Evolutionary conservation across 208 protist species (phyloP), one percentile per base, ranked within the genome.

Genomic region (Naegleria fowleri): DNA sequence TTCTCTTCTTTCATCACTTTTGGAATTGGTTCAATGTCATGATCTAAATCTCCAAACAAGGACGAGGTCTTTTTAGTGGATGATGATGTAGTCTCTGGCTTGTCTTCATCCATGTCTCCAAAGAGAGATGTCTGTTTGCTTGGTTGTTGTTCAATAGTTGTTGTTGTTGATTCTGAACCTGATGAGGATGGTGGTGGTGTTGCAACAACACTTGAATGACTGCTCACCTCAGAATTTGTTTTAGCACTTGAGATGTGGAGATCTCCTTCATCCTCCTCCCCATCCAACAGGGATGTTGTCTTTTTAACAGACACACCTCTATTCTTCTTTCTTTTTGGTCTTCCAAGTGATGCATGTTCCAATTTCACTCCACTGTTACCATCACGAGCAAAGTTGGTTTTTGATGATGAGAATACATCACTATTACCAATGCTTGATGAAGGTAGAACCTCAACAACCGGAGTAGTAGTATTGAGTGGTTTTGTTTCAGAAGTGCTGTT

Each of bases 311-410:
- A 15, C 3, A 2, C 55, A 67, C 55, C 55, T 67, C 55, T 87
- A 33, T 51, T 87, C 41, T 87, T 87, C 29, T 11, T 36, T 87
- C 83, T 87, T 15, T 87, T 87, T 52, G 83, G 83, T 87, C 83
- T 40, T 51, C 83, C 83, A n/a, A 87, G 83, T 4, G 83, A 87
- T 0, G 33, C 40, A 36, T 87, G 83, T 67, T 67, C 55, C 19
- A 67, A 67, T 19, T 67, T 67, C 1, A 67, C 55, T 39, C 75
- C 75, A 83, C 75, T 83, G 13, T n/a, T 39, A 83, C 75, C 75
- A 83, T 83, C 75, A 83, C 75, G 75, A 36, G 75, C 75, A 83
- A 38, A 83, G 29, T 83, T 83, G 13, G 75, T 29, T 67, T 67
- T 67, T 29, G 55, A 29, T 29, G 55, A 29, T 67, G 55, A 67